Evolutionary conservation across 2,329 filamentous ascomycete genomes (phyloP).

Genomic region (Ophiostoma sp.): DNA sequence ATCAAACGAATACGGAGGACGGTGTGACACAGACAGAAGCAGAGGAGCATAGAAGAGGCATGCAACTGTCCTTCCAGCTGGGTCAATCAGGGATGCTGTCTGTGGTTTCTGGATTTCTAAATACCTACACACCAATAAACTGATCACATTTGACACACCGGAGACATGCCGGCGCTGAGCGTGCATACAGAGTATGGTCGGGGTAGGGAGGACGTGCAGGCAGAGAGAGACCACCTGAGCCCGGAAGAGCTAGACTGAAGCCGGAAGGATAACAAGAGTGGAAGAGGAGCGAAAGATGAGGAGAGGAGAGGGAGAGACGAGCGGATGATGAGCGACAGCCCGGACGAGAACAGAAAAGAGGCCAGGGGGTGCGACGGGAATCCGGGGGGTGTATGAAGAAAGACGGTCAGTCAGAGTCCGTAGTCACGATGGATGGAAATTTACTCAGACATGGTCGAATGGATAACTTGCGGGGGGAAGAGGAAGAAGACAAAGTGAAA

Average conservation of each 20-base stretch:
- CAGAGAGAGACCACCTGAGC: not conserved
- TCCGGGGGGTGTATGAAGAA: not conserved
- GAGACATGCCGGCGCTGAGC: conserved; percentile 4
- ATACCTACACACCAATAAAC: not conserved
- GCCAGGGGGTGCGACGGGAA: not conserved
- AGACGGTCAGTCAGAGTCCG: conserved; percentile 9
- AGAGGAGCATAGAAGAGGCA: not conserved
- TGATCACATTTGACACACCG: not conserved
- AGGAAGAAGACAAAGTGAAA: not conserved
- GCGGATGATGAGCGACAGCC: not conserved
- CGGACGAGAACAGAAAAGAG: not conserved
- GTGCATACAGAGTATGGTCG: not conserved
- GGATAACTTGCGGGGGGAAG: not conserved
- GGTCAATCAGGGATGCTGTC: too few relatives aligned
- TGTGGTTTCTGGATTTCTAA: not conserved
- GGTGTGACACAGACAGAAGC: not conserved
- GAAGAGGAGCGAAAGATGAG: not conserved
- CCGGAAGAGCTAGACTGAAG: conserved; percentile 7
- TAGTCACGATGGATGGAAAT: not conserved
- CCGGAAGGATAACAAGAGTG: conserved; percentile 7
- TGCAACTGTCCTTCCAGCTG: not conserved
- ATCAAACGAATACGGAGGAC: not conserved
- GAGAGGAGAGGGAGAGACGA: not conserved
- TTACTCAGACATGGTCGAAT: too few relatives aligned
- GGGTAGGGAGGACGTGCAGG: not conserved